Base-by-base conservation (phyloP, 352 stramenopile genomes). In the Peronospora belbahrii region DNA sequence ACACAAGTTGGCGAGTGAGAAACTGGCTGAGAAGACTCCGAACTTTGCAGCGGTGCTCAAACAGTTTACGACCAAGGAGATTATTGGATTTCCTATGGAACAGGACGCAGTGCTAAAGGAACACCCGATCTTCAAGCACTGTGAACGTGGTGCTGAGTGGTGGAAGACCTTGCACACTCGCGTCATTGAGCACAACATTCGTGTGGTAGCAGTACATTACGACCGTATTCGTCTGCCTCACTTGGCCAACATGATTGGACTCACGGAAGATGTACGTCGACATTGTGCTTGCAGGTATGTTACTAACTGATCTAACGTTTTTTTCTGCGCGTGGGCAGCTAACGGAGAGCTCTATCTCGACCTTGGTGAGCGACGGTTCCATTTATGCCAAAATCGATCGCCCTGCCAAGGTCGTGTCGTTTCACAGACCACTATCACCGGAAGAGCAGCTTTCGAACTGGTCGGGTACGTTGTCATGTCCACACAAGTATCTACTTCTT, bases 321-420 rank as follows among this genome's bases (percentile, higher is more conserved):
- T n/a, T n/a, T n/a, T n/a, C n/a, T 51, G 30, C 36, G n/a, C 36
- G 15, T 15, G 22, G 23, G 30, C 37, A 91, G 79, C 38, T 86
- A 51, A 80, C 75, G 42, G 80, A 92, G 48, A 64, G 60, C 32
- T 85, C 72, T 48, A 88, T 92, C 40, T 89, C 80, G 63, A 80
- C 74, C 46, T 63, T 99, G 58, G 95, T 98, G 28, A 97, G 77
- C 51, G 80, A 94, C 23, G 95, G 92, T 20, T 83, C 75, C 15
- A 81, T 98, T 37, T 97, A 96, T 65, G 93, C 95, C 35, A 98
- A 98, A 69, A 98, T 99, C 52, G 93, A 99, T 63, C 85, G 96
- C 14, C 96, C 96, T n/a, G 91, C 84, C 41, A 96, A 97, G 59
- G 79, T 98, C 50, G 79, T 98, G 23, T 92, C 80, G 43, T 99